Conservation (phyloP, 1,139 yeast species). For the Candida sp. region DNA sequence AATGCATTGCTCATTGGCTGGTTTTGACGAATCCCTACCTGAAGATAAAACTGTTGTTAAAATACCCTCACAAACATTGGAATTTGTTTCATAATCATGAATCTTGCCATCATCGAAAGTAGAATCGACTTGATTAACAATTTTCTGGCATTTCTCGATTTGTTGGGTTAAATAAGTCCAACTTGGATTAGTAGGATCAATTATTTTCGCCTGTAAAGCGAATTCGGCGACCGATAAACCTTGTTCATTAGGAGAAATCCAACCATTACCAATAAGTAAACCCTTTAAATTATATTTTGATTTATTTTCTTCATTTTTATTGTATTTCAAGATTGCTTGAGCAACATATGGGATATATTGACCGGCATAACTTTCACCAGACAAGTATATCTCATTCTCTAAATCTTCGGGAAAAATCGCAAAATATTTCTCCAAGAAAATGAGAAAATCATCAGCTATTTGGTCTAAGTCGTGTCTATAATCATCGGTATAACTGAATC, state of each 20-base stretch:
- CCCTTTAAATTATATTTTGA: slow-evolving; percentile 53
- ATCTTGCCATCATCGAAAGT: slow-evolving; percentile 19
- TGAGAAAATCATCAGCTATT: slow-evolving; percentile 58
- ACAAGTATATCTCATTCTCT: slow-evolving; percentile 64
- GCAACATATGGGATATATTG: slow-evolving; percentile 93
- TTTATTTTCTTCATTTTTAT: slow-evolving; percentile 25
- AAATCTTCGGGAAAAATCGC: slow-evolving; percentile 72
- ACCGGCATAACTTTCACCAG: slow-evolving; percentile 98
- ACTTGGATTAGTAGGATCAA: slow-evolving; percentile 36
- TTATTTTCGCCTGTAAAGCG: slow-evolving; percentile 55
- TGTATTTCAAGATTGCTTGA: slow-evolving; percentile 50
- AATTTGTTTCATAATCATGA: slow-evolving; percentile 24
- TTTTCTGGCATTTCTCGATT: slow-evolving; percentile 64
- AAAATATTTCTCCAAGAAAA: slow-evolving; percentile 65
- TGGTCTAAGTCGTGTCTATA: slow-evolving; percentile 59
- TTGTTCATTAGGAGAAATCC: slow-evolving; percentile 91
- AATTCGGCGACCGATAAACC: slow-evolving; percentile 80
- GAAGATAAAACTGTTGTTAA: slow-evolving; percentile 39
- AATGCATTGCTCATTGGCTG: slow-evolving; percentile 49
- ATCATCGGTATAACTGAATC: slow-evolving; percentile 63
- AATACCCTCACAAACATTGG: slow-evolving; percentile 45
- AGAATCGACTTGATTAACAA: slow-evolving; percentile 33
- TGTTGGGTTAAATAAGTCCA: slow-evolving; percentile 40
- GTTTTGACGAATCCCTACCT: slow-evolving; percentile 25
- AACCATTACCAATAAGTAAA: slow-evolving; percentile 88